Evolutionary conservation across 2,329 filamentous ascomycete species (phyloP).

Genomic region (Parastagonospora nodorum): DNA sequence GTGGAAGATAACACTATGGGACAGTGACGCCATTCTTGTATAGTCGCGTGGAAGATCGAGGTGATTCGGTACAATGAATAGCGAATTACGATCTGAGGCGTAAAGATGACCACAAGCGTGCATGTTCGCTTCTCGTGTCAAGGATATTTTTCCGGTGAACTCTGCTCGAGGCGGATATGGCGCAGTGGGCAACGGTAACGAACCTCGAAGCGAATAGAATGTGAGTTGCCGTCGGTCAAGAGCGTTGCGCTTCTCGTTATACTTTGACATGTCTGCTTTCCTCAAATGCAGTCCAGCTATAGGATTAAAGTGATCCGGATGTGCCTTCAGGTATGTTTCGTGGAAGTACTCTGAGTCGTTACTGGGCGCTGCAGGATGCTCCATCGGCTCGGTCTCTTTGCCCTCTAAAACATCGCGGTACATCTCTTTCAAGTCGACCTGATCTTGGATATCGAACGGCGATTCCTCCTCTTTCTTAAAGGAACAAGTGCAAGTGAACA

Average conservation of each 20-base stretch:
- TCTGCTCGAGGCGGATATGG: conserved; percentile 20
- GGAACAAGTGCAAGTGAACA: conserved; percentile 59
- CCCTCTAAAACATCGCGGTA: conserved; percentile 42
- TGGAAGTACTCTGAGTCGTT: conserved; percentile 31
- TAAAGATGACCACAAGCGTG: conserved; percentile 64
- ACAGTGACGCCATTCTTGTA: conserved; percentile 37
- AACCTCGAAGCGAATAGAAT: conserved; percentile 40
- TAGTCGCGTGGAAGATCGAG: conserved; percentile 29
- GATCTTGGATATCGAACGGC: conserved; percentile 41
- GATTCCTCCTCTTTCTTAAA: conserved; percentile 55
- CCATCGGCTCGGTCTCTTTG: conserved; percentile 39
- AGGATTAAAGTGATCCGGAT: conserved; percentile 46
- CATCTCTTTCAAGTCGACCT: conserved; percentile 39
- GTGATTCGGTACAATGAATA: conserved; percentile 58
- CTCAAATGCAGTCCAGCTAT: conserved; percentile 54
- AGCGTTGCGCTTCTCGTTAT: conserved; percentile 48
- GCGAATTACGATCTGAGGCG: conserved; percentile 60
- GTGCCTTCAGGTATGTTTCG: conserved; percentile 34
- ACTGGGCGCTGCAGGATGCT: conserved; percentile 23
- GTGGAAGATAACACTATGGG: conserved; percentile 43
- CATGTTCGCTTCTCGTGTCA: conserved; percentile 52
- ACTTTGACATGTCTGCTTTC: conserved; percentile 59
- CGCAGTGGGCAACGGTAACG: conserved; percentile 36
- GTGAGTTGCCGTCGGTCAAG: conserved; percentile 44
- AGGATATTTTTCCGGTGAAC: background rate